phyloP scores from a whole-genome alignment of 495 filamentous ascomycete species.

The Penicillium taxi region DNA sequence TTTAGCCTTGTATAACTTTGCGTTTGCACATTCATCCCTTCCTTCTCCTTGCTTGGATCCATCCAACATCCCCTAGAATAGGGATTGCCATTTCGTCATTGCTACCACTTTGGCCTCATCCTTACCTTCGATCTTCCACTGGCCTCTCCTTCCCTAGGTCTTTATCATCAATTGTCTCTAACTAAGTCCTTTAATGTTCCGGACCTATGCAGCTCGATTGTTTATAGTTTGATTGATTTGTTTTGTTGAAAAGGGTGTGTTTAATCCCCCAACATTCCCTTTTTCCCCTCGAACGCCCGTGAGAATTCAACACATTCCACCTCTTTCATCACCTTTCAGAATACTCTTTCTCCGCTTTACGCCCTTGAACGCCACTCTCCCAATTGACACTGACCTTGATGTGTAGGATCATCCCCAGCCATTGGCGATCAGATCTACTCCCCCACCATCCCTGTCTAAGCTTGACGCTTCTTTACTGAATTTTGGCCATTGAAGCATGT shows the following conservation, averaged over 20 bases:
- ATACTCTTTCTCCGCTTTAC: constrained; percentile 4
- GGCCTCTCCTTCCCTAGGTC: constrained; percentile 6
- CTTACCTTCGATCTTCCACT: constrained; percentile 11
- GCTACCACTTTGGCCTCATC: constrained; percentile 20
- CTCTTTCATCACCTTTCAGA: constrained; percentile 3
- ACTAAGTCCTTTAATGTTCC: constrained; percentile 14
- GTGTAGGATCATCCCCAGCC: constrained; percentile 23
- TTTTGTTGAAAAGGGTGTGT: constrained; percentile 12
- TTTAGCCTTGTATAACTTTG: too few relatives aligned
- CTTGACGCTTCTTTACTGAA: constrained; percentile 8
- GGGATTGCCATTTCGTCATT: constrained; percentile 18
- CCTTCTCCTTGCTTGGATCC: constrained; percentile 28
- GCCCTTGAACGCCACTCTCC: constrained; percentile 6
- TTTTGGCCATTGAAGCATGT: constrained; percentile 23
- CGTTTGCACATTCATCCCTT: constrained; percentile 23
- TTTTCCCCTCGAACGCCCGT: constrained; percentile 16
- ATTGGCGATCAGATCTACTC: constrained; percentile 16
- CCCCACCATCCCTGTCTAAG: constrained; percentile 9
- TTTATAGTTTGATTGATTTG: constrained; percentile 24
- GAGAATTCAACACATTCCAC: constrained; percentile 21
- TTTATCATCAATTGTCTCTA: constrained; percentile 12
- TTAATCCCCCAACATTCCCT: constrained; percentile 28
- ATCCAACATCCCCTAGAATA: background rate
- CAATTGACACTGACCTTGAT: constrained; percentile 24
- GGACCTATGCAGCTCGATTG: constrained; percentile 14